These are phyloP conservation scores for Aureobasidium zeae DNA, from an alignment of 2,329 filamentous ascomycete species.

Conservation along the genomic window DNA sequence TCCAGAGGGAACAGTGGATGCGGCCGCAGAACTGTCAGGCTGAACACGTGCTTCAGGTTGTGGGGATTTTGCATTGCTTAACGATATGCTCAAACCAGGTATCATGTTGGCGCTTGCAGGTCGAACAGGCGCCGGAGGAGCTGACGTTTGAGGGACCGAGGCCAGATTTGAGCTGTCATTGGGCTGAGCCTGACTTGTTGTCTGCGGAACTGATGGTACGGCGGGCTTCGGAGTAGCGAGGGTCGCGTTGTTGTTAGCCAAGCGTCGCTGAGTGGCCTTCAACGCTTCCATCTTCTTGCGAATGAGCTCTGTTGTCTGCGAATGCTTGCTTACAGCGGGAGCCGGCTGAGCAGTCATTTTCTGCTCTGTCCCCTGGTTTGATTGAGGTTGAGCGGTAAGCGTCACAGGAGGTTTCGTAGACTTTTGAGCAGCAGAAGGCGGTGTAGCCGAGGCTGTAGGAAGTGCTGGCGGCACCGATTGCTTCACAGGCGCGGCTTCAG, in stretches of 20 bases:
- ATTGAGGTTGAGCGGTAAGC: background rate
- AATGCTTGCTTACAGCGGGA: constrained; percentile 45
- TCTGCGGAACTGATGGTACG: background rate
- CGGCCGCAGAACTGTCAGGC: background rate
- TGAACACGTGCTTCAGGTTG: background rate
- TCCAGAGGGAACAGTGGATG: background rate
- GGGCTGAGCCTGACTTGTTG: background rate
- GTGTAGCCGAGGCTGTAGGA: background rate
- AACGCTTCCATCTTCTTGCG: constrained; percentile 72
- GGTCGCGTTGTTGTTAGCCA: constrained; percentile 4
- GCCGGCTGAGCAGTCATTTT: background rate
- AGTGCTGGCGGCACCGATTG: background rate
- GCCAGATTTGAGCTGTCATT: background rate
- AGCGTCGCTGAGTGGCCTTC: constrained; percentile 31
- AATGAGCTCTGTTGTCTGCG: constrained; percentile 62
- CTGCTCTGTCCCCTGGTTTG: background rate
- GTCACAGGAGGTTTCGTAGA: background rate
- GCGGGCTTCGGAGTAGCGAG: background rate
- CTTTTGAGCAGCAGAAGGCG: background rate
- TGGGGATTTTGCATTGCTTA: background rate
- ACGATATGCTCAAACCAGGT: constrained; percentile 7
- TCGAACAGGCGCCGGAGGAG: background rate
- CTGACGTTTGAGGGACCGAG: background rate
- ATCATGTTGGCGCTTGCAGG: background rate
- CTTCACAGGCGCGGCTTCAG: constrained; percentile 18